Percentiles rank a stretch among this genome's conserved stretches.
Evolutionary conservation across 495 filamentous ascomycete species (phyloP).

Genomic region (Talaromyces proteolyticus): DNA sequence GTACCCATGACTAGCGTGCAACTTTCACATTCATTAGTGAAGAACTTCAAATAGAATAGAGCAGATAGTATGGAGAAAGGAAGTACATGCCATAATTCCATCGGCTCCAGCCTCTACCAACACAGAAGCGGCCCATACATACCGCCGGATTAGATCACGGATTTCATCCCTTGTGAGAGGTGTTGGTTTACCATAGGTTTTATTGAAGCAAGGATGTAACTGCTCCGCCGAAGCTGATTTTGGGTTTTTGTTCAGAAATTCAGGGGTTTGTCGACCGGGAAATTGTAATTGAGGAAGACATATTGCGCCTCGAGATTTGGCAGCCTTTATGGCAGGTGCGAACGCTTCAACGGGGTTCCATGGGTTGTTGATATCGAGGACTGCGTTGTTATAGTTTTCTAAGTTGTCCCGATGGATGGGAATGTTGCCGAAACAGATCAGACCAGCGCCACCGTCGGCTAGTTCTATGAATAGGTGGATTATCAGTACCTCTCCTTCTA

Average conservation of each 20-base stretch:
- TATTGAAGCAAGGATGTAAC: constrained; percentile 10
- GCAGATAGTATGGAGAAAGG: neutral
- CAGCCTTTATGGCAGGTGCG: constrained; percentile 10
- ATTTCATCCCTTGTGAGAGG: constrained; percentile 10
- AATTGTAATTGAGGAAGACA: constrained; percentile 13
- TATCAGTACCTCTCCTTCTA: neutral
- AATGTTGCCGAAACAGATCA: constrained; percentile 14
- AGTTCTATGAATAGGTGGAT: too few species aligned
- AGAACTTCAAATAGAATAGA: neutral
- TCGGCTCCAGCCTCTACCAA: constrained; percentile 11
- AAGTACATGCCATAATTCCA: constrained; percentile 10
- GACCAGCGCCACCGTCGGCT: constrained; percentile 9
- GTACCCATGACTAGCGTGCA: constrained; percentile 23
- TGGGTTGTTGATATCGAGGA: constrained; percentile 13
- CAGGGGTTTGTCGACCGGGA: constrained; percentile 11
- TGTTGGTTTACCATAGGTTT: constrained; percentile 12
- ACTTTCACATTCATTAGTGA: neutral
- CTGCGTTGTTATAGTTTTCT: constrained; percentile 15
- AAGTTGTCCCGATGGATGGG: constrained; percentile 15
- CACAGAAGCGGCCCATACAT: constrained; percentile 13
- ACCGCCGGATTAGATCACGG: constrained; percentile 8
- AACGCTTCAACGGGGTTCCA: constrained; percentile 14
- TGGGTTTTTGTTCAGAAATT: constrained; percentile 11
- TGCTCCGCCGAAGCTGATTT: constrained; percentile 11
- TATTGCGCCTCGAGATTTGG: constrained; percentile 12